Percentiles rank a stretch among this genome's conserved stretches.
phyloP scores from a whole-genome alignment of 2,329 filamentous ascomycete genomes.

The Fusarium chlamydosporum region DNA sequence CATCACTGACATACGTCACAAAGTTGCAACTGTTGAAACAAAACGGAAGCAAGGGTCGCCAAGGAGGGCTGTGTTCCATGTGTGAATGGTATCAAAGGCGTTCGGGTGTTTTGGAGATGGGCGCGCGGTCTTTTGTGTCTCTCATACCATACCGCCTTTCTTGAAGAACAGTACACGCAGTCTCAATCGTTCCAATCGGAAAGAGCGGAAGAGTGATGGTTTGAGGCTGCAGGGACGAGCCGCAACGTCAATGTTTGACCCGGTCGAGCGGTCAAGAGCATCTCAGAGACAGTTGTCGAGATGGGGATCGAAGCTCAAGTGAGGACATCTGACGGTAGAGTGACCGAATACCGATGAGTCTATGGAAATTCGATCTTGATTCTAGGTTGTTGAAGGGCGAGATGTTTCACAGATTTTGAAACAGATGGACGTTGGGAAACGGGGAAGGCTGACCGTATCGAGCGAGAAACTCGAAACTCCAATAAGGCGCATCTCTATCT shows the following conservation, averaged over 20 bases:
- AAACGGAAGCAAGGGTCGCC: conserved; percentile 33
- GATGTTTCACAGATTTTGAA: conserved; percentile 40
- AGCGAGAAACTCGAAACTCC: conserved; percentile 21
- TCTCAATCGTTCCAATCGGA: conserved; percentile 1
- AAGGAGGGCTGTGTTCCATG: conserved; percentile 29
- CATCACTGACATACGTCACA: conserved; percentile 14
- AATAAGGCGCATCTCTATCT: conserved; percentile 16
- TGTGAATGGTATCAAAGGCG: conserved; percentile 34
- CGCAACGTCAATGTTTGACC: conserved; percentile 33
- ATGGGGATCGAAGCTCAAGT: conserved; percentile 29
- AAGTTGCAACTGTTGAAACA: conserved; percentile 14
- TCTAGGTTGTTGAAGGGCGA: conserved; percentile 23
- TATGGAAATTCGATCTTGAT: conserved; percentile 38
- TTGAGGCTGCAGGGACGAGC: conserved; percentile 37
- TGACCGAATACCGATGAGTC: conserved; percentile 32
- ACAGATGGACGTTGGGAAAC: conserved; percentile 16
- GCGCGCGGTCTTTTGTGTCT: conserved; percentile 13
- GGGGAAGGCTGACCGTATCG: conserved; percentile 14
- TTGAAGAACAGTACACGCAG: conserved; percentile 1
- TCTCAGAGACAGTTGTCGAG: conserved; percentile 7
- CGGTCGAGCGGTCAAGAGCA: conserved; percentile 15
- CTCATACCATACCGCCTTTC: conserved; percentile 2
- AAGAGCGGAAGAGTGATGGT: conserved; percentile 2
- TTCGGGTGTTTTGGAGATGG: conserved; percentile 35
- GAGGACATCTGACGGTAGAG: conserved; percentile 23